phyloP scores from a whole-genome alignment of 75 land plant species.

The Pinus tabuliformis region DNA sequence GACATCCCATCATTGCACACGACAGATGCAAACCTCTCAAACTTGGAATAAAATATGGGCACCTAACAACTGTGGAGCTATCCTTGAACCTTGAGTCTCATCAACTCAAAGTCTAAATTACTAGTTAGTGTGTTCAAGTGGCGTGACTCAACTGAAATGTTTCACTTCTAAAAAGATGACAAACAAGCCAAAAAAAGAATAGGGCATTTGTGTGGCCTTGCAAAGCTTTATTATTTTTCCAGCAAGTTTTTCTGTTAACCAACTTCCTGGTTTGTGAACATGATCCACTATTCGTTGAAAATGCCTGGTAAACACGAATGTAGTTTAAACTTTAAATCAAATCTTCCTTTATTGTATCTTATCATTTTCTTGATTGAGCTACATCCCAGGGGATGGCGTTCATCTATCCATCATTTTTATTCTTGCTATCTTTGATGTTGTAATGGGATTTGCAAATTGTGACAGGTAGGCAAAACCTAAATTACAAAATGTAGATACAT shows the following conservation, averaged over 20 bases:
- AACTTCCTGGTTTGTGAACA: neutral
- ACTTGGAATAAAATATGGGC: too few relatives aligned
- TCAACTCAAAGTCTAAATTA: too few relatives aligned
- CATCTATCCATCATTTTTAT: neutral
- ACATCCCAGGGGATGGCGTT: neutral
- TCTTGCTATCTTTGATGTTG: neutral
- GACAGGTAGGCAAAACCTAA: too few relatives aligned
- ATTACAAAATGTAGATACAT: too few relatives aligned
- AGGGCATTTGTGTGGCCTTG: neutral
- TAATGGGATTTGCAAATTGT: neutral
- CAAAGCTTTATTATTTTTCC: neutral
- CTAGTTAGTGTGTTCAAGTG: neutral
- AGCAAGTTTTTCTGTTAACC: neutral
- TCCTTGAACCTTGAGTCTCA: too few relatives aligned
- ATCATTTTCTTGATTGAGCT: neutral
- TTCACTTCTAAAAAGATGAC: neutral
- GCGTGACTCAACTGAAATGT: neutral
- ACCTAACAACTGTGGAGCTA: too few relatives aligned
- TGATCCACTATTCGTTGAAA: neutral
- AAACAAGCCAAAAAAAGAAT: neutral
- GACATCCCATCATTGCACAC: too few relatives aligned
- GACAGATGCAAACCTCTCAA: too few relatives aligned
- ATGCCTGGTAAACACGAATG: too few relatives aligned
- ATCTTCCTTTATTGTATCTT: neutral
- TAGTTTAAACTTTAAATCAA: neutral